phyloP scores from a whole-genome alignment of 1,284 basidiomycete genomes.

The Porodaedalea pini region DNA sequence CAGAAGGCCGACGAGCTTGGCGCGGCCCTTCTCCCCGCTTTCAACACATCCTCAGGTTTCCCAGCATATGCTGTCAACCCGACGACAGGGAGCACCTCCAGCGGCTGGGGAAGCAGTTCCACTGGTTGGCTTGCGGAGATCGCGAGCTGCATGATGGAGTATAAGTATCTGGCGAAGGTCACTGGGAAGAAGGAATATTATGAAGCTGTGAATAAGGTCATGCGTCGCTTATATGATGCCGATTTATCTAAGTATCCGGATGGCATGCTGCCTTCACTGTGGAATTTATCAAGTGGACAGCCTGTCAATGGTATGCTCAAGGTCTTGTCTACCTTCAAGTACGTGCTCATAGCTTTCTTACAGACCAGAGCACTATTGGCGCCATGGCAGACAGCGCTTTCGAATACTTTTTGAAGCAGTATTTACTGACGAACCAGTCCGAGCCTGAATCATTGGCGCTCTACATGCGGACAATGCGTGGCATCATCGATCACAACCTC shows the following conservation, averaged over 20 bases:
- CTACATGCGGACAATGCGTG: slow-evolving; percentile 60
- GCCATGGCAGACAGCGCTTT: slow-evolving; percentile 30
- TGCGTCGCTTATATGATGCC: slow-evolving; percentile 20
- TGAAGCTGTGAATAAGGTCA: slow-evolving; percentile 36
- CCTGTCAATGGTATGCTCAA: slow-evolving; percentile 15
- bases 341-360: not conserved
- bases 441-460: slow-evolving; percentile 57
- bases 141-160: slow-evolving; percentile 58
- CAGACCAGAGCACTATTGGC: slow-evolving; percentile 20
- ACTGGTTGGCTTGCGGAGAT: slow-evolving; percentile 39
- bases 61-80: slow-evolving; percentile 48
- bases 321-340: not conserved
- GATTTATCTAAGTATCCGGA: slow-evolving; percentile 16
- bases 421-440: slow-evolving; percentile 58
- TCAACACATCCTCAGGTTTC: slow-evolving; percentile 47
- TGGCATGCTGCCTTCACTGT: slow-evolving; percentile 17
- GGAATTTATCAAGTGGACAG: slow-evolving; percentile 15
- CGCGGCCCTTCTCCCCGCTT: slow-evolving; percentile 45
- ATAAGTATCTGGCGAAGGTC: slow-evolving; percentile 59
- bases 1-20: slow-evolving; percentile 51
- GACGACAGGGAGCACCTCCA: slow-evolving; percentile 21
- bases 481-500: slow-evolving; percentile 60
- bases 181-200: slow-evolving; percentile 54
- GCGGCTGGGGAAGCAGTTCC: slow-evolving; percentile 3
- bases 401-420: slow-evolving; percentile 75